Conservation (phyloP, 2,329 filamentous ascomycete species). For the Monosporascus sp. region DNA sequence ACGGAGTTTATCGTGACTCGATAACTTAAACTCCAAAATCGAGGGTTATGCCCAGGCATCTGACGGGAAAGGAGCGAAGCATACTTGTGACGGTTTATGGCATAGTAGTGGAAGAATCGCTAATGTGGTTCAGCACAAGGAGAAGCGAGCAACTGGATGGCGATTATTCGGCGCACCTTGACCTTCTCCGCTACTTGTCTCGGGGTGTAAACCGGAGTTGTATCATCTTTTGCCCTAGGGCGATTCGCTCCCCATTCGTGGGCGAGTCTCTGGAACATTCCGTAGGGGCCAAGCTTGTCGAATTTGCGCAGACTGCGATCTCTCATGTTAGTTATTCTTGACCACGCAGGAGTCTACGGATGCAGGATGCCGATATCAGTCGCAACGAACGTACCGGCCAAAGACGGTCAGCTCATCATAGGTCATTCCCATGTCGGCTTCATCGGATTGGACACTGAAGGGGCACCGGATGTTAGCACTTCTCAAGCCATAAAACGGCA, state of each 20-base stretch:
- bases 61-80: not conserved
- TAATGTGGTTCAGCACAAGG: not conserved
- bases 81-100: constrained; percentile 59
- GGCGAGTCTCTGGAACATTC: constrained; percentile 40
- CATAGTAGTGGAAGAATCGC: constrained; percentile 49
- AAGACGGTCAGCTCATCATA: constrained; percentile 41
- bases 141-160: not conserved
- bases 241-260: constrained; percentile 39
- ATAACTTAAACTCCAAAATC: too few species aligned
- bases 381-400: constrained; percentile 11
- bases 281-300: constrained; percentile 42
- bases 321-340: not conserved
- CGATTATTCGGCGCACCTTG: constrained; percentile 4
- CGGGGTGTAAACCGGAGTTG: constrained; percentile 28
- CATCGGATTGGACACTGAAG: constrained; percentile 36
- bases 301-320: constrained; percentile 34
- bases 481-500: not conserved
- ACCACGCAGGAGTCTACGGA: constrained; percentile 18
- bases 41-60: too few species aligned
- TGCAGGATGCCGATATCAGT: constrained; percentile 8
- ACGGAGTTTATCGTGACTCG: too few species aligned
- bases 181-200: constrained; percentile 42
- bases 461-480: not conserved
- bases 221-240: constrained; percentile 19
- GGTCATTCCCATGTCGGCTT: constrained; percentile 49